These are phyloP conservation scores for Zopfochytrium polystomum DNA, from an alignment of 371 early-diverging fungal genomes.

Conservation along the genomic window DNA sequence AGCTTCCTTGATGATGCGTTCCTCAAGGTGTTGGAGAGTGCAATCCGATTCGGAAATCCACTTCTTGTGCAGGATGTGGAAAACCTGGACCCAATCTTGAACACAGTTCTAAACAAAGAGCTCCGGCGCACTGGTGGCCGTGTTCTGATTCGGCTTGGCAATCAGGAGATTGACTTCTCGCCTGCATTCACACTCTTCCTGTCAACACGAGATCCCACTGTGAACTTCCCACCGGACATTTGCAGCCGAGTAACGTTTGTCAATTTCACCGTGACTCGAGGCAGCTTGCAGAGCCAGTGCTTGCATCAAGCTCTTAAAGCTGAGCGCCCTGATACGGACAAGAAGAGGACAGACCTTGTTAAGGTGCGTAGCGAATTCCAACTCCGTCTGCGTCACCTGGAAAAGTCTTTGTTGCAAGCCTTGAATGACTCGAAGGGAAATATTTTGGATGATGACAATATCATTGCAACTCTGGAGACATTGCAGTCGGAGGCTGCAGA, in stretches of 20 bases:
- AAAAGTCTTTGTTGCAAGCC: slow-evolving; percentile 89
- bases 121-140: slow-evolving; percentile 95
- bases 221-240: slow-evolving; percentile 91
- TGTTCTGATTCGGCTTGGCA: slow-evolving; percentile 90
- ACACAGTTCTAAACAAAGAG: slow-evolving; percentile 95
- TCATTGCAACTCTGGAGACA: slow-evolving; percentile 89
- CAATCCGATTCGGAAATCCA: slow-evolving; percentile 97
- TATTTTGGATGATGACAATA: slow-evolving; percentile 94
- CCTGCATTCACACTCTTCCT: slow-evolving; percentile 93
- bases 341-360: slow-evolving; percentile 86
- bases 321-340: slow-evolving; percentile 94
- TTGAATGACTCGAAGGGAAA: slow-evolving; percentile 94
- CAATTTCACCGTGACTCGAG: slow-evolving; percentile 96
- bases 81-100: slow-evolving; percentile 94
- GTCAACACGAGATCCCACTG: slow-evolving; percentile 89
- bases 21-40: slow-evolving; percentile 94
- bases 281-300: slow-evolving; percentile 94
- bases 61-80: slow-evolving; percentile 96
- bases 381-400: slow-evolving; percentile 85
- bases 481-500: slow-evolving; percentile 95
- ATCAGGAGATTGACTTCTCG: slow-evolving; percentile 97
- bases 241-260: slow-evolving; percentile 97
- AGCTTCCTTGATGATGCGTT: slow-evolving; percentile 97
- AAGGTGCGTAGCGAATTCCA: slow-evolving; percentile 96
- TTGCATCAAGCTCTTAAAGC: slow-evolving; percentile 90